Percentiles rank a stretch among this genome's conserved stretches.
Evolutionary conservation across 2,329 filamentous ascomycete genomes (phyloP).

Genomic region (Aspergillus viridinutans): DNA sequence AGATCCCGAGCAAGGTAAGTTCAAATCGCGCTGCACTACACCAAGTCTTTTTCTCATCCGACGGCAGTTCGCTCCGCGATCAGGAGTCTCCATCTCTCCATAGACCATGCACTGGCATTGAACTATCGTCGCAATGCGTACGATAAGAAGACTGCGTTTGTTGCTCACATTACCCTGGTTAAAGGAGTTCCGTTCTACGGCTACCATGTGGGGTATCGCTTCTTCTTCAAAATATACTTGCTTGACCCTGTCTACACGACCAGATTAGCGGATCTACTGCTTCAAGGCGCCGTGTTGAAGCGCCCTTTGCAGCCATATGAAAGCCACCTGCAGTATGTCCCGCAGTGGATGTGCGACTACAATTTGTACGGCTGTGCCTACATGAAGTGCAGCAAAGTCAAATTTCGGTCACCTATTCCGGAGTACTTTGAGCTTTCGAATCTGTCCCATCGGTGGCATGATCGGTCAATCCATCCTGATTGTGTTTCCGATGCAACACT

Average conservation of each 20-base stretch:
- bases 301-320: conserved; percentile 86
- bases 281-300: conserved; percentile 83
- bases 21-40: background rate
- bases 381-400: conserved; percentile 66
- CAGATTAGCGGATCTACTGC: conserved; percentile 79
- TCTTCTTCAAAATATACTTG: conserved; percentile 92
- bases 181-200: conserved; percentile 96
- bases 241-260: conserved; percentile 83
- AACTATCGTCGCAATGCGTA: conserved; percentile 76
- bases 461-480: conserved; percentile 59
- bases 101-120: conserved; percentile 83
- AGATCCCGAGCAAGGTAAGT: conserved; percentile 62
- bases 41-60: conserved; percentile 9
- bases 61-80: conserved; percentile 68
- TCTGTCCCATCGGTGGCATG: conserved; percentile 72
- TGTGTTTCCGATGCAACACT: conserved; percentile 58
- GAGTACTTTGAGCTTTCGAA: conserved; percentile 59
- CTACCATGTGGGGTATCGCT: conserved; percentile 85
- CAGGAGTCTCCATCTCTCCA: conserved; percentile 72
- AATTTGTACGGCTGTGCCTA: conserved; percentile 94
- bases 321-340: conserved; percentile 83
- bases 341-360: conserved; percentile 98
- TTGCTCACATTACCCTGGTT: conserved; percentile 84
- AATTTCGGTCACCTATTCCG: conserved; percentile 74
- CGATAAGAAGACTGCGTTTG: conserved; percentile 66